Evolutionary conservation across 192 early-diverging fungal species (phyloP).

Genomic region (Linnemannia schmuckeri): DNA sequence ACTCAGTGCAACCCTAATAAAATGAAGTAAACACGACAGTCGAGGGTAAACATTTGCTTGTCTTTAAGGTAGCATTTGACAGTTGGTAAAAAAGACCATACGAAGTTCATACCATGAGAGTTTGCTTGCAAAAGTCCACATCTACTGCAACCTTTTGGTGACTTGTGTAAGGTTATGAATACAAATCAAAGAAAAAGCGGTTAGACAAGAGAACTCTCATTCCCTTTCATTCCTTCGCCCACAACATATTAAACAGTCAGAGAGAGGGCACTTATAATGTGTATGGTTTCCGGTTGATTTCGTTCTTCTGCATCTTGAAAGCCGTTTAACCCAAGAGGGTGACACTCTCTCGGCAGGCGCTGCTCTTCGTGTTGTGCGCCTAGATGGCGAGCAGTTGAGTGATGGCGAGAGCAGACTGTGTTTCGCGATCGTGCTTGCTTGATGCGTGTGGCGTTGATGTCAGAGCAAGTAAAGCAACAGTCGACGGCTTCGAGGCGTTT

Average conservation of each 20-base stretch:
- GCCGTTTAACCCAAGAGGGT: not conserved
- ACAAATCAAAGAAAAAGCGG: constrained; percentile 10
- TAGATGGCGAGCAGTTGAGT: not conserved
- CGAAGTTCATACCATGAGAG: constrained; percentile 56
- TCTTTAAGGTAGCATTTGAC: no score
- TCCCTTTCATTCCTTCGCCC: not conserved
- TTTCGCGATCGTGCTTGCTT: not conserved
- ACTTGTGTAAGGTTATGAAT: constrained; percentile 54
- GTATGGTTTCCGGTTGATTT: constrained; percentile 34
- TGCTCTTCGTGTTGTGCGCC: not conserved
- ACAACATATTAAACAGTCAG: not conserved
- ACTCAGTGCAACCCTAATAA: constrained; percentile 62
- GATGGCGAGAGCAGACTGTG: not conserved
- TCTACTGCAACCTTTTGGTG: constrained; percentile 68
- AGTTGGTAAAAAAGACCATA: not conserved
- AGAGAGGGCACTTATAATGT: constrained; percentile 51
- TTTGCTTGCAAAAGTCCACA: constrained; percentile 59
- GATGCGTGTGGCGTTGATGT: not conserved
- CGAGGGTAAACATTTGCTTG: not conserved
- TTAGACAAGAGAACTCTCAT: not conserved
- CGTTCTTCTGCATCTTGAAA: constrained; percentile 48
- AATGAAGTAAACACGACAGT: not conserved
- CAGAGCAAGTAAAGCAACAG: not conserved
- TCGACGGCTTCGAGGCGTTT: not conserved
- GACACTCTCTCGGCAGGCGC: not conserved